A percentile compares a stretch with the other conserved stretches of the same genome.
Conservation (phyloP, 2,329 filamentous ascomycete genomes). For the Neofusicoccum ribis region DNA sequence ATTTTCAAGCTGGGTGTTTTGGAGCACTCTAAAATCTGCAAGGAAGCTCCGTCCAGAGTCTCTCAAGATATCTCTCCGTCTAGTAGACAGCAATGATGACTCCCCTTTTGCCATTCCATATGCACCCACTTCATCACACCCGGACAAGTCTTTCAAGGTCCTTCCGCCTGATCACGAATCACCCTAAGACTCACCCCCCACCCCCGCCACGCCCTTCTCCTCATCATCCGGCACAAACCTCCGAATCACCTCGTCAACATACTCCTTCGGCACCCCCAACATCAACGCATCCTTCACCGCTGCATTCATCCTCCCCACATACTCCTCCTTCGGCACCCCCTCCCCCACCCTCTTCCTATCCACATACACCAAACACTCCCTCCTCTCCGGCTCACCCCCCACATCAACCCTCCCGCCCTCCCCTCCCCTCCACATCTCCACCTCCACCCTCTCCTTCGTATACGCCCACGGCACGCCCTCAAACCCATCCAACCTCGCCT, state of each 20-base stretch:
- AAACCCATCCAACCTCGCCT: slow-evolving; percentile 39
- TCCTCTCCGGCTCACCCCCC: slow-evolving; percentile 21
- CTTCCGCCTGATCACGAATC: no score
- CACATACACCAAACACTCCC: slow-evolving; percentile 60
- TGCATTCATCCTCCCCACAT: slow-evolving; percentile 63
- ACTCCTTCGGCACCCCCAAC: slow-evolving; percentile 55
- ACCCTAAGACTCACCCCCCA: no score
- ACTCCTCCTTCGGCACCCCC: slow-evolving; percentile 55
- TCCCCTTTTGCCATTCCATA: no score
- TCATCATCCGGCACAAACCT: slow-evolving; percentile 44
- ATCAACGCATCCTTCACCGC: slow-evolving; percentile 61
- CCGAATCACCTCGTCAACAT: slow-evolving; percentile 58
- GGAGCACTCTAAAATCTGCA: no score
- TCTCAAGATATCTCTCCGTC: no score
- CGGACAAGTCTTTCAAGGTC: no score
- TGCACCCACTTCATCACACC: no score
- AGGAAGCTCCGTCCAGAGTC: no score
- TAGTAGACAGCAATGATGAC: no score
- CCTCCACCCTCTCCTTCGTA: slow-evolving; percentile 51
- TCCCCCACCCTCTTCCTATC: slow-evolving; percentile 47
- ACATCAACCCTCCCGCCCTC: not conserved
- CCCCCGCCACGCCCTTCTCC: not conserved
- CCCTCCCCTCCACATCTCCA: slow-evolving; percentile 44
- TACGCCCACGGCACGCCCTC: slow-evolving; percentile 66
- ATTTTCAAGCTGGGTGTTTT: no score